Base-by-base conservation (phyloP, 805 yeast genomes). In the Saturnispora dispora region DNA sequence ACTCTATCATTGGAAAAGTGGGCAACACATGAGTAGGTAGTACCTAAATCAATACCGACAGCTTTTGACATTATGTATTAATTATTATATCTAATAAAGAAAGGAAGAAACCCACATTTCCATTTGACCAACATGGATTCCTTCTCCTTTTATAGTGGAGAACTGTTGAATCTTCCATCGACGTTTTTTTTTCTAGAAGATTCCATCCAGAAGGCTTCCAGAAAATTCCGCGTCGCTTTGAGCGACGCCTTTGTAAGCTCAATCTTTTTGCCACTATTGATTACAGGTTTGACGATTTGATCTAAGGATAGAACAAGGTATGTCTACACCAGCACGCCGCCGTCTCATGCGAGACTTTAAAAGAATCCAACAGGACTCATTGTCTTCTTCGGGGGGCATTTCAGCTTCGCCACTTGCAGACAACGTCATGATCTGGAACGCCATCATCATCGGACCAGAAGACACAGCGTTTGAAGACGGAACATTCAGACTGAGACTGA, bases 311-410 rank as follows among this genome's bases (percentile, higher is more conserved):
- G 9, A 37, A n/a, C 6, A 15, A 48, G 63, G 28, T 40, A 91
- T 91, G 99, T 90, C 98, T 7, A 93, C 99, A 7, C 93, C 96
- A 15, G 99, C 99, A n/a, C 82, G 96, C 68, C 85, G 96, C 81
- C 82, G 99, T 73, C 81, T 93, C 62, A 93, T 93, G 98, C 86
- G 99, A 69, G 99, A 93, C 71, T 88, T 93, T 71, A 90, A 89
- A 83, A 83, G 98, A 60, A 90, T 93, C 84, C 96, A 93, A 69
- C 93, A 85, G 72, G 99, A 93, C 68, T 93, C 98, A 11, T 46
- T 51, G 10, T 48, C 53, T 11, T 53, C 57, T 4, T 96, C 99
- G 23, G 93, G 95, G 32, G 99, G 99, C 15, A 96, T 93, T 10
- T 87, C 96, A 5, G 99, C 99, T 0, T 87, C 96, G 5, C 99